Evolutionary conservation across 805 yeast genomes (phyloP), one percentile per base, ranked within the genome.

Genomic region (Brettanomyces custersianus): DNA sequence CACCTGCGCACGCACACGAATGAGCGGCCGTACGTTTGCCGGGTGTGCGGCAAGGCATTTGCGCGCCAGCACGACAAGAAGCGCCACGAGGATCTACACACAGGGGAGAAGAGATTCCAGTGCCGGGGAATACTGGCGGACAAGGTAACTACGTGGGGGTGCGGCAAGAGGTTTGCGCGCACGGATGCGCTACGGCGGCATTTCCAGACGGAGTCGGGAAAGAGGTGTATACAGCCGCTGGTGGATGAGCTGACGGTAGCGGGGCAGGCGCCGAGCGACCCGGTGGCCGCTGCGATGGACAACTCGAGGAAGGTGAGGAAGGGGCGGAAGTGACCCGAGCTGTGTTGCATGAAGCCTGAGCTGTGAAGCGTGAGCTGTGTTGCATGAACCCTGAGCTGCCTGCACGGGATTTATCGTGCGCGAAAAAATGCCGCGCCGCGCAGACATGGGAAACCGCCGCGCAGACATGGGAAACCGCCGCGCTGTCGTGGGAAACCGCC

Each of bases 1-100:
- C 98, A 90, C 59, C 63, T 83, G 51, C 66, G 96, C 40, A 90
- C 97, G 0, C 98, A 84, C 54, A 82, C 94, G 1, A 81, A 81
- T 51, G 94, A 83, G 50, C 61, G 87, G 36, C 94, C 92, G 5
- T 83, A 74, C 49, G 65, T 74, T 6, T 83, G 94, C 57, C 63
- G 70, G 11, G 66, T 72, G 4, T 83, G 94, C 59, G 86, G 85
- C 4, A 82, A 82, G 54, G 83, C 88, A 1, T 83, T 83, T 64
- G 88, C 88, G 5, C 60, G 92, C 40, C 79, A 77, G 38, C 92
- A 82, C 49, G 92, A 82, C 54, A 62, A 79, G 40, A 80, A 77
- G 51, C 65, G 92, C 38, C 92, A 82, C 49, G 88, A 80, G 48
- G 75, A 76, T 47, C 61, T 82, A 40, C 94, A 83, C 50, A 65